Evolutionary conservation across 208 protist genomes (phyloP).

Genomic region (Porcisia hertigi): DNA sequence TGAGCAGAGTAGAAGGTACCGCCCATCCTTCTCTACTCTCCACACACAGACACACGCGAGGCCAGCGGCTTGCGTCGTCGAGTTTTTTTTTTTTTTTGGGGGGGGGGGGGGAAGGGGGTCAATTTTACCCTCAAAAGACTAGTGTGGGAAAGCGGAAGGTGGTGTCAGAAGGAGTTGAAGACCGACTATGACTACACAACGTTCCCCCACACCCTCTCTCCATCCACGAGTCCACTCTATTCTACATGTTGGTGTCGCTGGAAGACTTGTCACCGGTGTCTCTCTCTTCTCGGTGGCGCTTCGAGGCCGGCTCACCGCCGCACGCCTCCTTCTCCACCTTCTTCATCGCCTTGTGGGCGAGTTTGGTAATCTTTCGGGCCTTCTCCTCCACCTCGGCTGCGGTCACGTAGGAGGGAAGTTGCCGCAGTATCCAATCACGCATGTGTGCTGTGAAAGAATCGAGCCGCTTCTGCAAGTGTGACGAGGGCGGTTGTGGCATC

Average conservation of each 20-base stretch:
- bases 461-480: slow-evolving; percentile 59
- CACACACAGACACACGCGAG: background rate
- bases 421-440: slow-evolving; percentile 54
- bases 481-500: slow-evolving; percentile 38
- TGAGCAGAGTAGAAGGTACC: background rate
- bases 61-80: background rate
- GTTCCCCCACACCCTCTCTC: background rate
- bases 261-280: slow-evolving; percentile 10
- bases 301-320: slow-evolving; percentile 11
- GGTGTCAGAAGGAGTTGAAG: background rate
- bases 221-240: background rate
- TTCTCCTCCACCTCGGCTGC: slow-evolving; percentile 48
- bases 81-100: background rate
- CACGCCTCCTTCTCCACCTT: slow-evolving; percentile 19
- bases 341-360: slow-evolving; percentile 27
- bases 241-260: slow-evolving; percentile 20
- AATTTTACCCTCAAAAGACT: too few relatives aligned
- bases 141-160: too few relatives aligned
- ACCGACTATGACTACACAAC: background rate
- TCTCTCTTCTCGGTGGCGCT: slow-evolving; percentile 25
- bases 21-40: background rate
- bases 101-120: too few relatives aligned
- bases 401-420: slow-evolving; percentile 55
- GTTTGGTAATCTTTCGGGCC: slow-evolving; percentile 51
- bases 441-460: slow-evolving; percentile 52